Conservation (phyloP, 768 basidiomycete genomes). For the Cystobasidiopsis lactophilus region DNA sequence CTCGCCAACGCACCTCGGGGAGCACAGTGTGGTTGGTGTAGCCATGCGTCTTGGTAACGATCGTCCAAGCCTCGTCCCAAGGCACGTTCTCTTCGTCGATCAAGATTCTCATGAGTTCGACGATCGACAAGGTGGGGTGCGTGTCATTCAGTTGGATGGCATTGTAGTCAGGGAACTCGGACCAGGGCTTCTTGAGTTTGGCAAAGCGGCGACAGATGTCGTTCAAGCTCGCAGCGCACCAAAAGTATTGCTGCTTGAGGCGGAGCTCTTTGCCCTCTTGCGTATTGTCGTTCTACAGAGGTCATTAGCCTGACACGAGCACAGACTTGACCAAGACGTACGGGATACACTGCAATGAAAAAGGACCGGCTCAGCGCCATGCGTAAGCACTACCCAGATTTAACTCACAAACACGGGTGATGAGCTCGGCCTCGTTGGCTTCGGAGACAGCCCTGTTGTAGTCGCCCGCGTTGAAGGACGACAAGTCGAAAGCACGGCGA, state of each 20-base stretch:
- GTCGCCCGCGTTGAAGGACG: slow-evolving; percentile 89
- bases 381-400: no score
- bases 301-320: no score
- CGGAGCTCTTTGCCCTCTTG: slow-evolving; percentile 31
- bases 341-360: no score
- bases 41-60: slow-evolving; percentile 74
- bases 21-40: slow-evolving; percentile 92
- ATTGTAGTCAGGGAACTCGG: slow-evolving; percentile 39
- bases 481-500: slow-evolving; percentile 75
- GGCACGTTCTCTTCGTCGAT: slow-evolving; percentile 67
- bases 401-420: slow-evolving; percentile 53
- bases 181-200: slow-evolving; percentile 58
- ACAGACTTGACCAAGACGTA: no score
- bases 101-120: slow-evolving; percentile 74
- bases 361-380: no score
- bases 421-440: slow-evolving; percentile 72
- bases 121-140: slow-evolving; percentile 83
- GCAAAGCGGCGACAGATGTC: slow-evolving; percentile 88
- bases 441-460: slow-evolving; percentile 75
- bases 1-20: no score
- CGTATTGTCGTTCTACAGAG: slow-evolving; percentile 29
- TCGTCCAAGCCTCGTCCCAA: slow-evolving; percentile 71
- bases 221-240: slow-evolving; percentile 40
- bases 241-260: slow-evolving; percentile 87
- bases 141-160: slow-evolving; percentile 97